phyloP scores from a whole-genome alignment of 2,329 filamentous ascomycete genomes.

The Cladophialophora exuberans region DNA sequence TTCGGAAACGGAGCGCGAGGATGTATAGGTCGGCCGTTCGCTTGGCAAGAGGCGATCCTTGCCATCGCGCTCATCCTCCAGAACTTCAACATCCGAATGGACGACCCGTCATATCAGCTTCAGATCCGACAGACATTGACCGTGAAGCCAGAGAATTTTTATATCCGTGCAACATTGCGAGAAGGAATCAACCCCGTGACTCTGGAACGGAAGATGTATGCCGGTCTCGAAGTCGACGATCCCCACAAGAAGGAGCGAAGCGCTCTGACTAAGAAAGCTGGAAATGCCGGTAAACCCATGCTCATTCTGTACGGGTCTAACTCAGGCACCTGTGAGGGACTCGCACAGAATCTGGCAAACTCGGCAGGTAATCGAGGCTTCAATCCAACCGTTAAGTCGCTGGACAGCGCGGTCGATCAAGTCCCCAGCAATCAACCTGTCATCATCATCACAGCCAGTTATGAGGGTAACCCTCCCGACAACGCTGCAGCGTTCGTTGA shows the following conservation, averaged over 20 bases:
- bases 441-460: constrained; percentile 70
- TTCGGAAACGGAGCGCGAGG: constrained; percentile 73
- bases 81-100: constrained; percentile 69
- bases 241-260: constrained; percentile 12
- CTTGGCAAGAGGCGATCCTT: constrained; percentile 72
- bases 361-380: constrained; percentile 65
- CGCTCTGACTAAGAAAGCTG: constrained; percentile 15
- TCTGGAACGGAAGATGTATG: constrained; percentile 44
- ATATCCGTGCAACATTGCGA: constrained; percentile 62
- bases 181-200: constrained; percentile 50
- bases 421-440: constrained; percentile 65
- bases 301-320: constrained; percentile 76
- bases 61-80: constrained; percentile 67
- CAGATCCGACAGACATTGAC: constrained; percentile 45
- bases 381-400: constrained; percentile 55
- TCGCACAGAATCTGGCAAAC: constrained; percentile 65
- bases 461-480: constrained; percentile 74
- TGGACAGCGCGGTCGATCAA: constrained; percentile 65
- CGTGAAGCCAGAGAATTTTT: constrained; percentile 58
- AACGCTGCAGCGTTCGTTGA: constrained; percentile 70
- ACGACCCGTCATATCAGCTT: constrained; percentile 56
- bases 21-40: constrained; percentile 74
- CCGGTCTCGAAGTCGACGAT: constrained; percentile 19
- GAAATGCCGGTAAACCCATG: constrained; percentile 49
- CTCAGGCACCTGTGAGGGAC: constrained; percentile 72